Conservation (phyloP, 257 asterid genomes). For the Solanum bulbocastanum region DNA sequence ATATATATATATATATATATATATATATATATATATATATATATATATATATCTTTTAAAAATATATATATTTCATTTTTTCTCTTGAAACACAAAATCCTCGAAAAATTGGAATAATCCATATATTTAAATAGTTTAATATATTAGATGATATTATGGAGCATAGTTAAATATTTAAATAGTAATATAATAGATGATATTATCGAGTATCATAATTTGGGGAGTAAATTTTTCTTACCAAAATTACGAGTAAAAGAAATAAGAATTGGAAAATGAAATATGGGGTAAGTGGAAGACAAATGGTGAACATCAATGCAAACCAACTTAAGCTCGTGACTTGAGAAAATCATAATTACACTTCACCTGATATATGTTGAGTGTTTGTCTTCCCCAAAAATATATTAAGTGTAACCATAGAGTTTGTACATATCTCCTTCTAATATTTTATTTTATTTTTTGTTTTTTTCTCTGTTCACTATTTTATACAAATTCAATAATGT, state of each 20-base stretch:
- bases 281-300: neutral
- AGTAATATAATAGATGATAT: neutral
- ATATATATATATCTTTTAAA: no score
- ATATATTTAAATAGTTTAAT: no score
- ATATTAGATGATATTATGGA: no score
- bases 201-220: neutral
- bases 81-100: neutral
- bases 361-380: neutral
- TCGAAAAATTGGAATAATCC: neutral
- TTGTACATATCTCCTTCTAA: neutral
- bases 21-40: no score
- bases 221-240: neutral
- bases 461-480: neutral
- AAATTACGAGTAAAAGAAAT: neutral
- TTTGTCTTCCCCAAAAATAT: neutral
- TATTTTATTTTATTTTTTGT: neutral
- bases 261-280: no score
- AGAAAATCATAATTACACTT: neutral
- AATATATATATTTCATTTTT: no score
- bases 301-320: neutral
- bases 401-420: neutral
- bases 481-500: neutral
- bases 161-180: no score
- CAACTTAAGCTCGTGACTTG: neutral
- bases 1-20: no score